Evolutionary conservation across 2,329 filamentous ascomycete species (phyloP), one percentile per base, ranked within the genome.

Genomic region (Ascochyta clinopodiicola): DNA sequence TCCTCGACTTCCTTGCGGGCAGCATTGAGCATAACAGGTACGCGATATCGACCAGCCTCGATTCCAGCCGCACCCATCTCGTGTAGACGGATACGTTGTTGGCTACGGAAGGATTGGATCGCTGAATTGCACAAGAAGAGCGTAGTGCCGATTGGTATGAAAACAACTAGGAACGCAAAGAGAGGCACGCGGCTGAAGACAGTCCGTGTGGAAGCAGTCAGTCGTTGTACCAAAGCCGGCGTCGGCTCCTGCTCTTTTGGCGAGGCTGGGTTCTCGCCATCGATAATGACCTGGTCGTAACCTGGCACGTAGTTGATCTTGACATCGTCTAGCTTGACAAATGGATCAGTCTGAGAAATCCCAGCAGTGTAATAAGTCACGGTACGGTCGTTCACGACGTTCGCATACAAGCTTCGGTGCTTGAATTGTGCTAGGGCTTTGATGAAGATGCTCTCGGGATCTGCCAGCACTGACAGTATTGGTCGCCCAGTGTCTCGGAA

Each of bases 401-500:
- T 98, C 37, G 89, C 83, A 74, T 98, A 98, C 1, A 96, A 79
- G 4, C 86, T 89, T 55, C 87, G 88, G 50, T 90, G 83, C 72
- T 87, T 85, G 78, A 98, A 98, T 63, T 81, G 84, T 57, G 85
- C 83, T 40, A 98, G 81, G 0, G 88, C 93, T 29, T 85, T 85
- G 66, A 96, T 89, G 77, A 98, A 98, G 63, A 96, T 90, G 59
- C 90, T 93, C 44, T 88, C 84, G 0, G 89, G 87, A 62, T 96
- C 93, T 6, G 93, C 90, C 27, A 98, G 82, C 9, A 97, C 82
- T 44, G 89, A 84, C 19, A 98, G 83, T 9, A 98, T 80, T 0
- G 93, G 91, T 36, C 87, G 84, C n/a, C 86, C 88, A 0, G 91
- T 96, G 59, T 91, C 87, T 55, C 92, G 87, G 75, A 97, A 97